phyloP scores from a whole-genome alignment of 2,329 filamentous ascomycete genomes.

The Helotiales sp. region DNA sequence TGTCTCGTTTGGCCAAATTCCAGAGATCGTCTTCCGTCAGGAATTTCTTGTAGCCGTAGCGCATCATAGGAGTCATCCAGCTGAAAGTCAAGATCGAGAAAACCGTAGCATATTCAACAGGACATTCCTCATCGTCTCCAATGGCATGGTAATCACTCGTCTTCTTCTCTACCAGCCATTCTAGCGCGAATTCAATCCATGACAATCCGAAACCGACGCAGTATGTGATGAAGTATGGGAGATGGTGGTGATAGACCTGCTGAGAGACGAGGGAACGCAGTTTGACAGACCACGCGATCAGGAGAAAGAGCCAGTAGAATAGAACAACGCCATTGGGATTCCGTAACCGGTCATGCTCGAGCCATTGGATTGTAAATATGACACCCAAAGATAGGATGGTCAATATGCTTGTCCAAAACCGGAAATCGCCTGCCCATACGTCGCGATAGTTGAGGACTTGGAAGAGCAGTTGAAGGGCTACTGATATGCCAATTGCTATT shows the following conservation, averaged over 20 bases:
- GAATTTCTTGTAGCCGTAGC: constrained; percentile 86
- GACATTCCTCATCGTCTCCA: constrained; percentile 71
- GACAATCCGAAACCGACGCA: constrained; percentile 64
- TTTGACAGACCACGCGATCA: constrained; percentile 68
- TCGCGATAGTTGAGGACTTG: constrained; percentile 64
- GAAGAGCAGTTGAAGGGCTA: constrained; percentile 63
- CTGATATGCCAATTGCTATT: constrained; percentile 59
- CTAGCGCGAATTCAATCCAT: constrained; percentile 65
- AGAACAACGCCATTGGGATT: constrained; percentile 74
- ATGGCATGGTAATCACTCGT: constrained; percentile 71
- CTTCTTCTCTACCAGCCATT: constrained; percentile 73
- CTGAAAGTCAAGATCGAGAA: constrained; percentile 94
- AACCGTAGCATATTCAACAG: constrained; percentile 84
- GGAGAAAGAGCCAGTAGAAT: constrained; percentile 74
- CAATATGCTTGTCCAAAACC: constrained; percentile 71
- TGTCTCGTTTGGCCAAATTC: constrained; percentile 82
- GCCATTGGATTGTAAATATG: constrained; percentile 69
- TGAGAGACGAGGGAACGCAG: constrained; percentile 70
- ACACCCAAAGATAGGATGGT: constrained; percentile 66
- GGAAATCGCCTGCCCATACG: constrained; percentile 68
- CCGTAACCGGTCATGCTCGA: constrained; percentile 71
- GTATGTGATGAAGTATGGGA: constrained; percentile 69
- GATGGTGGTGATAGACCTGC: constrained; percentile 56
- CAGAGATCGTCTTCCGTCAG: constrained; percentile 95
- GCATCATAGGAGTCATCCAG: constrained; percentile 99